A percentile compares a stretch with the other conserved stretches of the same genome.
These are phyloP conservation scores for Proliferodiscus dingleyae DNA, from an alignment of 2,329 filamentous ascomycete species.

Conservation along the genomic window DNA sequence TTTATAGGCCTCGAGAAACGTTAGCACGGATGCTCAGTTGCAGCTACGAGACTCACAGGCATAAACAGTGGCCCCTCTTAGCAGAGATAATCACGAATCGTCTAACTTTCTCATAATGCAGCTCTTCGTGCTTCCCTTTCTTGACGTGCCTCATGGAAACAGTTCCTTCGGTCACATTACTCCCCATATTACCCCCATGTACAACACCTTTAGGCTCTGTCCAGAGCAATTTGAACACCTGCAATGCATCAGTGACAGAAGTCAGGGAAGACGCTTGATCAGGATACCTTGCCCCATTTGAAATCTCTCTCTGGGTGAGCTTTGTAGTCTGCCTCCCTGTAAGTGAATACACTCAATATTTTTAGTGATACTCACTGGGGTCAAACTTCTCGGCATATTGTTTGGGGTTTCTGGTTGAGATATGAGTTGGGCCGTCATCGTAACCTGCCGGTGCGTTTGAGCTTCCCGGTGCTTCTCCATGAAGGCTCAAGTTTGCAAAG, in stretches of 20 bases:
- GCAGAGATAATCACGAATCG: conserved; percentile 10
- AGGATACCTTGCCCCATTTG: background rate
- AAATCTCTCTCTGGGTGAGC: conserved; percentile 2
- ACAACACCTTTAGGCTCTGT: background rate
- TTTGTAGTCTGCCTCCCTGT: conserved; percentile 5
- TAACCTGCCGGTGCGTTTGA: too few relatives aligned
- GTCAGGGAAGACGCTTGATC: background rate
- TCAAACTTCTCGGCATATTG: conserved; percentile 6
- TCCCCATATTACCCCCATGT: background rate
- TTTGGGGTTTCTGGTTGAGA: background rate
- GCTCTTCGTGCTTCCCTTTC: background rate
- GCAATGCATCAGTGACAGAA: background rate
- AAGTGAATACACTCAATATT: background rate
- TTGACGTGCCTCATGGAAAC: background rate
- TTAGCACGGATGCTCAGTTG: background rate
- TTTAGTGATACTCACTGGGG: conserved; percentile 3
- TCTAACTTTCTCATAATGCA: conserved; percentile 3
- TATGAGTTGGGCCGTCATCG: background rate
- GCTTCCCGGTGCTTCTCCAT: background rate
- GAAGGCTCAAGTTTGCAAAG: background rate
- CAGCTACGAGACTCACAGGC: conserved; percentile 13
- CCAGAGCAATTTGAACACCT: conserved; percentile 12
- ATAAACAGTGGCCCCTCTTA: conserved; percentile 10
- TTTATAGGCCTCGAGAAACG: conserved; percentile 16
- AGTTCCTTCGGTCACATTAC: background rate